Evolutionary conservation across 1,284 basidiomycete genomes (phyloP).

Genomic region (Ceratobasidium sp.): DNA sequence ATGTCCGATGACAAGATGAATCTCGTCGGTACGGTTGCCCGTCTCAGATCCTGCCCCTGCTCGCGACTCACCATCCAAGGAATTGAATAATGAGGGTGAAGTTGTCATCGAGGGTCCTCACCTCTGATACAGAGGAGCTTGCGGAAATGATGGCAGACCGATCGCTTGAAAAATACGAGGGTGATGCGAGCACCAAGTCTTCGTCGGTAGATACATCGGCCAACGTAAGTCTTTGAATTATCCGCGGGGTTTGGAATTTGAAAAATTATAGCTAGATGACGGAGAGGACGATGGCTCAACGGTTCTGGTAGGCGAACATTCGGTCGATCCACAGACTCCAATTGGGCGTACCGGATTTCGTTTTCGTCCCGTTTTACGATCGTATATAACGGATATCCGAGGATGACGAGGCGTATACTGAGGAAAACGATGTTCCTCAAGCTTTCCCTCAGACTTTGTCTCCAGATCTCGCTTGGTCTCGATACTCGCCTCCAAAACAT

Average conservation of each 20-base stretch:
- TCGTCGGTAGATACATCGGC: background rate
- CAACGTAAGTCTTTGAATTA: background rate
- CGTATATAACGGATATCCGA: constrained; percentile 17
- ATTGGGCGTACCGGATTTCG: constrained; percentile 4
- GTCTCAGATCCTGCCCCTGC: background rate
- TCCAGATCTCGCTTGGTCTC: background rate
- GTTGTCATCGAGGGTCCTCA: constrained; percentile 13
- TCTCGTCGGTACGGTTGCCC: background rate
- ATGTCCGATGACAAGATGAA: constrained; percentile 39
- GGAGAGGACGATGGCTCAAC: background rate
- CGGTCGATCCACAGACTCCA: background rate
- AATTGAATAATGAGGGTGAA: background rate
- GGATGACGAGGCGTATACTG: background rate
- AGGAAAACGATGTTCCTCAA: constrained; percentile 12
- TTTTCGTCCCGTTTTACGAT: background rate
- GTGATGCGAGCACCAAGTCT: too few species aligned
- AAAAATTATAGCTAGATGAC: background rate
- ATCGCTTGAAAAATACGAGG: constrained; percentile 36
- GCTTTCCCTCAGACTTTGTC: constrained; percentile 1
- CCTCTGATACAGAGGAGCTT: constrained; percentile 37
- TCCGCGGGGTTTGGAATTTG: background rate
- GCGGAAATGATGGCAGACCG: constrained; percentile 28
- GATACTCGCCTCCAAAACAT: constrained; percentile 36
- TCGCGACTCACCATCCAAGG: background rate
- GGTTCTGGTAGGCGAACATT: background rate